Evolutionary conservation across 192 early-diverging fungal species (phyloP).

Genomic region (Entrophospora sp.): DNA sequence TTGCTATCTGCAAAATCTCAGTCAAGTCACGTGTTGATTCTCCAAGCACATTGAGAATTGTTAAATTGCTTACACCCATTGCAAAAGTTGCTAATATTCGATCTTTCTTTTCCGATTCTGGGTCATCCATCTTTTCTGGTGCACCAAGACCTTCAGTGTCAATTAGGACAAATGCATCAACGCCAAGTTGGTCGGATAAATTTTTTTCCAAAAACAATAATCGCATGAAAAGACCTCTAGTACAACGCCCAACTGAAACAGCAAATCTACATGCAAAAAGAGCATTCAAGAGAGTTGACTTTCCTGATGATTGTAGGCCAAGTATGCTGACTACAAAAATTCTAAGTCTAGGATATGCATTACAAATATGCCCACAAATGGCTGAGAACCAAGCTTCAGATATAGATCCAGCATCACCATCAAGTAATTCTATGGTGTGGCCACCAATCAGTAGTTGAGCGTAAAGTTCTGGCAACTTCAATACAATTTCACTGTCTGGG

Average conservation of each 20-base stretch:
- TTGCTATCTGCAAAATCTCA: conserved; percentile 14
- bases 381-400: conserved; percentile 14
- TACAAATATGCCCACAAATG: neutral
- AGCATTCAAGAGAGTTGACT: conserved; percentile 14
- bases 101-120: conserved; percentile 7
- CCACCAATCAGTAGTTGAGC: conserved; percentile 12
- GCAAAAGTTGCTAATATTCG: conserved; percentile 14
- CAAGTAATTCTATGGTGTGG: conserved; percentile 16
- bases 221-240: conserved; percentile 14
- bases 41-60: conserved; percentile 12
- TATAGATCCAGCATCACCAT: conserved; percentile 10
- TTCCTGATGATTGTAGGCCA: conserved; percentile 15
- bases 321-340: conserved; percentile 14
- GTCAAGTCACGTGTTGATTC: conserved; percentile 15
- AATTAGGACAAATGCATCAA: conserved; percentile 18
- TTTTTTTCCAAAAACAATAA: conserved; percentile 17
- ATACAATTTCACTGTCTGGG: neutral
- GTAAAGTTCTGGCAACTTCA: conserved; percentile 12
- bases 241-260: conserved; percentile 14
- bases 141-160: conserved; percentile 19
- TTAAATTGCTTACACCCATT: conserved; percentile 17
- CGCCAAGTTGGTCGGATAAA: neutral
- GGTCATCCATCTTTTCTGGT: conserved; percentile 12
- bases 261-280: conserved; percentile 19
- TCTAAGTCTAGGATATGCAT: neutral